These are phyloP conservation scores for Schizophyllum amplum DNA, from an alignment of 1,284 basidiomycete genomes.

Conservation along the genomic window DNA sequence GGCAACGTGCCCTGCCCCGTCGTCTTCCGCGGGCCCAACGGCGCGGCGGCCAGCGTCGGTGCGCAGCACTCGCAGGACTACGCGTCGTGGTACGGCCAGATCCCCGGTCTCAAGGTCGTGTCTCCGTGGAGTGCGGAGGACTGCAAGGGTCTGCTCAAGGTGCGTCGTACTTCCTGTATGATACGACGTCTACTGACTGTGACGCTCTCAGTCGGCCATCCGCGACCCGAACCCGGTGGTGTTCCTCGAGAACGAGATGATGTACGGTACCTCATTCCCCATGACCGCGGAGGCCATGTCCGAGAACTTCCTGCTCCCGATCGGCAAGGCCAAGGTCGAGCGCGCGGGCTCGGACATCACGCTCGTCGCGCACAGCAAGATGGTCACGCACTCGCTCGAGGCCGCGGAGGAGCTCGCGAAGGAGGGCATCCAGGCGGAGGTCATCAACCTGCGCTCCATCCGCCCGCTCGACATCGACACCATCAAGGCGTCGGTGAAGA, in stretches of 20 bases:
- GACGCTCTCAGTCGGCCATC: slow-evolving; percentile 68
- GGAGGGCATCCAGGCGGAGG: slow-evolving; percentile 96
- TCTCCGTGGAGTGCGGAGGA: slow-evolving; percentile 97
- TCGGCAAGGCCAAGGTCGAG: slow-evolving; percentile 98
- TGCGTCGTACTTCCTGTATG: slow-evolving; percentile 21
- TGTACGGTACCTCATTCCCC: slow-evolving; percentile 96
- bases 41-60: slow-evolving; percentile 93
- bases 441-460: slow-evolving; percentile 94
- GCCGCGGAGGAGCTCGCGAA: slow-evolving; percentile 90
- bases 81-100: slow-evolving; percentile 90
- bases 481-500: slow-evolving; percentile 94
- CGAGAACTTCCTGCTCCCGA: slow-evolving; percentile 90
- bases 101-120: slow-evolving; percentile 97
- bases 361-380: slow-evolving; percentile 94
- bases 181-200: neutral
- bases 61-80: slow-evolving; percentile 94
- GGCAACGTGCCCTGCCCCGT: slow-evolving; percentile 97
- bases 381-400: slow-evolving; percentile 89
- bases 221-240: slow-evolving; percentile 98
- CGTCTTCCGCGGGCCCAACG: slow-evolving; percentile 99
- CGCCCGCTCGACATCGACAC: slow-evolving; percentile 97
- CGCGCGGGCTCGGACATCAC: slow-evolving; percentile 90
- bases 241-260: slow-evolving; percentile 98
- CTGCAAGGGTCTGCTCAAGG: slow-evolving; percentile 97
- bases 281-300: slow-evolving; percentile 94